Conservation (phyloP, 2,329 filamentous ascomycete species). For the Nothophoma quercina region DNA sequence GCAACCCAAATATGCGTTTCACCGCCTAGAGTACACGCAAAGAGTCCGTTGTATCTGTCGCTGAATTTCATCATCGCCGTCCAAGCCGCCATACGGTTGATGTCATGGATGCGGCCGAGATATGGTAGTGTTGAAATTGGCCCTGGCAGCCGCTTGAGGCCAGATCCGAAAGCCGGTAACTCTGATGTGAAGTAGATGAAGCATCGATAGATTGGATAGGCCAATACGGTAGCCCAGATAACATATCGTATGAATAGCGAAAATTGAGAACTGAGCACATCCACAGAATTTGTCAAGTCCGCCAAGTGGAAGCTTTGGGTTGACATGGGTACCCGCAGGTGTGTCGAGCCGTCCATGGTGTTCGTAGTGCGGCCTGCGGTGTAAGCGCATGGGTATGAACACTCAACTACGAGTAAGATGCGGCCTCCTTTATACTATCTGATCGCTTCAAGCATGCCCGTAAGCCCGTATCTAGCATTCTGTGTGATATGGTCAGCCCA, state of each 20-base stretch:
- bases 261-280: no score
- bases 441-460: no score
- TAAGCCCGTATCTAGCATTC: no score
- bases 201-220: not conserved
- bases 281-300: no score
- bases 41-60: constrained; percentile 5
- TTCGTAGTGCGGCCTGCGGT: not conserved
- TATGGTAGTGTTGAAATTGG: constrained; percentile 18
- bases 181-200: constrained; percentile 13
- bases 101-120: constrained; percentile 14
- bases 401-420: no score
- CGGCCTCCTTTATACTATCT: no score
- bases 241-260: not conserved
- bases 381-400: no score
- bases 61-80: constrained; percentile 17
- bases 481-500: not conserved
- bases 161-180: constrained; percentile 7
- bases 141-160: constrained; percentile 14
- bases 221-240: not conserved
- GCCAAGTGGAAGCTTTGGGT: no score
- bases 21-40: constrained; percentile 6
- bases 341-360: not conserved
- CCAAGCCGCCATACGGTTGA: constrained; percentile 16
- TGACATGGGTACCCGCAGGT: not conserved
- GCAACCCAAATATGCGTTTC: constrained; percentile 16